phyloP scores from a whole-genome alignment of 2,329 filamentous ascomycete genomes.

The Penicillium sp. region DNA sequence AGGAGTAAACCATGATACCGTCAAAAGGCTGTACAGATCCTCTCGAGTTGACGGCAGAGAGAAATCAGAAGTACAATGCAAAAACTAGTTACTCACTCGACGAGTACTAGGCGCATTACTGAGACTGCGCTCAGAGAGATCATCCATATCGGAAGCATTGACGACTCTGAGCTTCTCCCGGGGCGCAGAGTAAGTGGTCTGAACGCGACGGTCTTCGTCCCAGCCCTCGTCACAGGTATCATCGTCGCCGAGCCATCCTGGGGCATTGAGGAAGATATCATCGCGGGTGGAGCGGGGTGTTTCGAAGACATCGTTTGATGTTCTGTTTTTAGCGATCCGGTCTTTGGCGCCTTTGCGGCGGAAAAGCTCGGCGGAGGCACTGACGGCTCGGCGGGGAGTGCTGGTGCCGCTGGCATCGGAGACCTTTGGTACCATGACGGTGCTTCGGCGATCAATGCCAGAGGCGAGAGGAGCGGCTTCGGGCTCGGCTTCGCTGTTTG shows the following conservation, averaged over 20 bases:
- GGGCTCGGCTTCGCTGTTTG: slow-evolving; percentile 15
- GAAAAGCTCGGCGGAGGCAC: slow-evolving; percentile 46
- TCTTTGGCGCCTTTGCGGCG: slow-evolving; percentile 49
- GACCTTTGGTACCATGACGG: slow-evolving; percentile 16
- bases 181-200: slow-evolving; percentile 91
- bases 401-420: slow-evolving; percentile 8
- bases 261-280: slow-evolving; percentile 25
- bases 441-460: slow-evolving; percentile 27
- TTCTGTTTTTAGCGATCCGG: slow-evolving; percentile 43
- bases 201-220: slow-evolving; percentile 61
- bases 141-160: slow-evolving; percentile 56
- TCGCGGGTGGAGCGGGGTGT: slow-evolving; percentile 19
- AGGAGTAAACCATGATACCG: slow-evolving; percentile 8
- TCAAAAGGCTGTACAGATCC: slow-evolving; percentile 4
- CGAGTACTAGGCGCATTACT: slow-evolving; percentile 11
- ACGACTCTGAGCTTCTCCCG: slow-evolving; percentile 83
- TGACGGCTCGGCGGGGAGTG: slow-evolving; percentile 44
- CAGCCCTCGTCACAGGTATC: slow-evolving; percentile 14
- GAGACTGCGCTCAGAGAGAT: slow-evolving; percentile 25
- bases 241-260: slow-evolving; percentile 27
- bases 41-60: not conserved
- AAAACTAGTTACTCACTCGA: slow-evolving; percentile 14
- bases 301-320: slow-evolving; percentile 19
- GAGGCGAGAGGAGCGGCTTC: slow-evolving; percentile 22
- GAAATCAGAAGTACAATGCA: slow-evolving; percentile 4